Conservation (phyloP, 1,284 basidiomycete species). For the Cutaneotrichosporon mucoides region DNA sequence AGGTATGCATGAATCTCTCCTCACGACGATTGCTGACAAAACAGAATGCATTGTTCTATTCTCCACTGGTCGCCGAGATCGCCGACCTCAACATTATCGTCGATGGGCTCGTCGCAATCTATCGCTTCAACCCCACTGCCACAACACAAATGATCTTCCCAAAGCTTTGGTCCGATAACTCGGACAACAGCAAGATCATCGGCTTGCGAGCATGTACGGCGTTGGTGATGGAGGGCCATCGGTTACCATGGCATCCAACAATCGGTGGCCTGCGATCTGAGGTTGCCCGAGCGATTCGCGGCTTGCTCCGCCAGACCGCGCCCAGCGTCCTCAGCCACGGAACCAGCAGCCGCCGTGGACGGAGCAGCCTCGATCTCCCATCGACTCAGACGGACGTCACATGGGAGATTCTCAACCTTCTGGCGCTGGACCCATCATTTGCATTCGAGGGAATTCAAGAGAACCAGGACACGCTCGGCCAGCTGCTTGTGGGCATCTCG, state of each 20-base stretch:
- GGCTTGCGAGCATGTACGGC: constrained; percentile 66
- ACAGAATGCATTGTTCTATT: constrained; percentile 40
- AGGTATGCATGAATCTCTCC: constrained; percentile 26
- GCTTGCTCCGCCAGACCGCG: constrained; percentile 14
- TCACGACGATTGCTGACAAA: background rate
- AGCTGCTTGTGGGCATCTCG: constrained; percentile 25
- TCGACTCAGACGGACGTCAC: constrained; percentile 24
- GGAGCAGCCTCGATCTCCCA: constrained; percentile 20
- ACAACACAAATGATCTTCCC: constrained; percentile 61
- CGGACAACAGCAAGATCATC: constrained; percentile 73
- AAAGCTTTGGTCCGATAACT: constrained; percentile 68
- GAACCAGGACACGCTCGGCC: constrained; percentile 19
- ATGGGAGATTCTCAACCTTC: constrained; percentile 32
- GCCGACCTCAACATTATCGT: constrained; percentile 75
- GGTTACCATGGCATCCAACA: constrained; percentile 34
- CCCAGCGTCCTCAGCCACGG: constrained; percentile 7
- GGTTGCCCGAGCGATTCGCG: constrained; percentile 25
- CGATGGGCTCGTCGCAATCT: constrained; percentile 67
- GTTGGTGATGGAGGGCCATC: constrained; percentile 44
- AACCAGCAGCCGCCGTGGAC: constrained; percentile 8
- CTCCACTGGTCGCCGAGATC: constrained; percentile 48
- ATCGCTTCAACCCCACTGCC: constrained; percentile 62
- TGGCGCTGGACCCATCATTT: constrained; percentile 31
- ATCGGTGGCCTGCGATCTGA: constrained; percentile 20
- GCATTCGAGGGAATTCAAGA: constrained; percentile 22